phyloP scores from a whole-genome alignment of 2,329 filamentous ascomycete genomes.

The Ustilaginoidea virens region DNA sequence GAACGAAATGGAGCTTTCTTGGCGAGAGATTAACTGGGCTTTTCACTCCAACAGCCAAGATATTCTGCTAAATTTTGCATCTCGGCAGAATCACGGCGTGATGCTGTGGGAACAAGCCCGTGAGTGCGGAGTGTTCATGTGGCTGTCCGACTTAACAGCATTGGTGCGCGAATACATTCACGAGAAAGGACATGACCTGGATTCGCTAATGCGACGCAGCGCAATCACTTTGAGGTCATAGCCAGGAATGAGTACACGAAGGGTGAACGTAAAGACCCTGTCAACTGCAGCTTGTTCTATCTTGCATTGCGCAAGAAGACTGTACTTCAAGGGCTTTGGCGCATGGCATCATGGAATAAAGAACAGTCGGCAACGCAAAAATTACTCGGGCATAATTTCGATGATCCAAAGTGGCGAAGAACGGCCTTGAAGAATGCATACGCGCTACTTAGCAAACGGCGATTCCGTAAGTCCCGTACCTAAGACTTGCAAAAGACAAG shows the following conservation, averaged over 20 bases:
- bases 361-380: constrained; percentile 71
- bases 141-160: constrained; percentile 64
- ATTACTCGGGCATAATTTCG: constrained; percentile 81
- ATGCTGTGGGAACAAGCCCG: constrained; percentile 75
- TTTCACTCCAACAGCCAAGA: constrained; percentile 79
- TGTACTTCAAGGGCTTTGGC: constrained; percentile 81
- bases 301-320: constrained; percentile 82
- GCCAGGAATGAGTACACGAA: constrained; percentile 89
- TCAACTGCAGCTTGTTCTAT: constrained; percentile 85
- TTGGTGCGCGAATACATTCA: constrained; percentile 49
- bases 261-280: constrained; percentile 71
- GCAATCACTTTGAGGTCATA: constrained; percentile 69
- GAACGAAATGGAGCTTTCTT: constrained; percentile 51
- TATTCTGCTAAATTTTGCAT: constrained; percentile 72
- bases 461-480: constrained; percentile 47
- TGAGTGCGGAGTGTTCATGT: constrained; percentile 87
- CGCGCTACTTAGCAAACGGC: constrained; percentile 75
- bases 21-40: constrained; percentile 74
- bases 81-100: constrained; percentile 60
- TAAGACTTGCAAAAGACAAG: not conserved
- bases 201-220: constrained; percentile 10
- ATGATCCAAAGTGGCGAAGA: constrained; percentile 72
- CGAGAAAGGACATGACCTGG: too few species aligned
- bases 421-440: constrained; percentile 93
- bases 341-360: constrained; percentile 78